Evolutionary conservation across 768 basidiomycete genomes (phyloP).

Genomic region (Leccinum incarnatum): DNA sequence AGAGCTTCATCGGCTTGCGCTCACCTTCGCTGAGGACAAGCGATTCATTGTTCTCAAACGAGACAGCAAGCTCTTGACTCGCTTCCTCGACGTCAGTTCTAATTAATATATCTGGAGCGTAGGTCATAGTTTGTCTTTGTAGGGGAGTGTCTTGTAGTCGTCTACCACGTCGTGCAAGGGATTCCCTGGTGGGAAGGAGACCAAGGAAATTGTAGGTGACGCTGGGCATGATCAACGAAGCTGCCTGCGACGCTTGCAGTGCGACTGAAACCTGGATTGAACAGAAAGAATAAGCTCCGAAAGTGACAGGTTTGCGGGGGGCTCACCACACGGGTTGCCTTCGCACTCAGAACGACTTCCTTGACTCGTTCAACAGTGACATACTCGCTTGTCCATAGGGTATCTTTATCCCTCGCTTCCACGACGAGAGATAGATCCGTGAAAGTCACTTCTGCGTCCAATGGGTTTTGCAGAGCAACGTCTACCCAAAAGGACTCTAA

Average conservation of each 20-base stretch:
- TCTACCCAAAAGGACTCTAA: conserved; percentile 80
- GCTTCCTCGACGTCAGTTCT: conserved; percentile 61
- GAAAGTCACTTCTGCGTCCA: conserved; percentile 71
- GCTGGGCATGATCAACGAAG: conserved; percentile 54
- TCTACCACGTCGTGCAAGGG: conserved; percentile 66
- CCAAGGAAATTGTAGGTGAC: conserved; percentile 70
- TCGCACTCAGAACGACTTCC: conserved; percentile 59
- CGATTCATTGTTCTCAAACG: conserved; percentile 51
- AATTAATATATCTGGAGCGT: conserved; percentile 66
- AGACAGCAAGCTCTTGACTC: conserved; percentile 59
- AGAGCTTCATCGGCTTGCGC: conserved; percentile 48
- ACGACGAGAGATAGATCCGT: conserved; percentile 58
- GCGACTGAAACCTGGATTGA: conserved; percentile 56
- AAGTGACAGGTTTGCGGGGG: not conserved
- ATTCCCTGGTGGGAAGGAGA: conserved; percentile 64
- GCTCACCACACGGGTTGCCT: conserved; percentile 64
- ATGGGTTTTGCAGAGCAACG: conserved; percentile 63
- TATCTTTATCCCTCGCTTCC: conserved; percentile 34
- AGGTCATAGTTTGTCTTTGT: conserved; percentile 66
- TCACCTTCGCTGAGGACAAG: conserved; percentile 70
- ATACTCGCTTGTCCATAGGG: conserved; percentile 35
- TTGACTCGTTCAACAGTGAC: conserved; percentile 60
- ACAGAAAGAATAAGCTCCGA: not conserved
- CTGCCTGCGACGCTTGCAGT: conserved; percentile 50
- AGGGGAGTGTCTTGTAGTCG: conserved; percentile 72